Base-by-base conservation (phyloP, 2,329 filamentous ascomycete genomes). In the Cytospora leucostoma region DNA sequence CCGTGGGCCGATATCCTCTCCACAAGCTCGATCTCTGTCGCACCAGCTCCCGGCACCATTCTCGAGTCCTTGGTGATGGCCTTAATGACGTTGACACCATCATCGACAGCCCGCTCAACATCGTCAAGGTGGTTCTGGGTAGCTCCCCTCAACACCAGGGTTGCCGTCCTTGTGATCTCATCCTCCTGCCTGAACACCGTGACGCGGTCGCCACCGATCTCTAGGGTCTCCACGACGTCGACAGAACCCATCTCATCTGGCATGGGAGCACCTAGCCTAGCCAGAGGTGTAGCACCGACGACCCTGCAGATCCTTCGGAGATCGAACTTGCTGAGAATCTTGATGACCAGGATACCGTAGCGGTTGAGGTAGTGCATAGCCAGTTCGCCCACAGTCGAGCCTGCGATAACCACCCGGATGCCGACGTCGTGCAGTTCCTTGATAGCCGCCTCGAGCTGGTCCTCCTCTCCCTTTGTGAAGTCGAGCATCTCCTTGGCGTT, bases 401-500 rank as follows among this genome's bases (percentile, higher is more conserved):
- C 95, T 62, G 93, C 94, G 69, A 99, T 86, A 56, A 98, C 88
- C 19, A 99, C 96, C 62, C 95, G 88, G 67, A 99, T 79, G 52
- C 95, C 95, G 38, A 92, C 94, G 75, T 99, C 95, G 77, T 97
- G 88, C 27, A 99, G 86, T 78, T 97, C 93, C 84, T 98, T 98
- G 81, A 99, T 91, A 57, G 89, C 84, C 53, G 88, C 84, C 81
- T 99, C 95, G 56, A 99, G 87, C 76, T 97, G 94, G 61, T 82
- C 80, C 80, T 99, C 95, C 80, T 99, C 95, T 67, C 95, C 96
- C 82, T 93, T 97, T 72, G 92, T 97, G 79, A 98, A 99, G 75
- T 98, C 90, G 75, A 98, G 85, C 92, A 99, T 98, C 80, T 99
- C 95, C 82, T 98, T 91, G 65, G 94, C 94, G 75, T 97, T 99